Evolutionary conservation across 2,329 filamentous ascomycete genomes (phyloP).

Genomic region (Paraphoma chrysanthemicola): DNA sequence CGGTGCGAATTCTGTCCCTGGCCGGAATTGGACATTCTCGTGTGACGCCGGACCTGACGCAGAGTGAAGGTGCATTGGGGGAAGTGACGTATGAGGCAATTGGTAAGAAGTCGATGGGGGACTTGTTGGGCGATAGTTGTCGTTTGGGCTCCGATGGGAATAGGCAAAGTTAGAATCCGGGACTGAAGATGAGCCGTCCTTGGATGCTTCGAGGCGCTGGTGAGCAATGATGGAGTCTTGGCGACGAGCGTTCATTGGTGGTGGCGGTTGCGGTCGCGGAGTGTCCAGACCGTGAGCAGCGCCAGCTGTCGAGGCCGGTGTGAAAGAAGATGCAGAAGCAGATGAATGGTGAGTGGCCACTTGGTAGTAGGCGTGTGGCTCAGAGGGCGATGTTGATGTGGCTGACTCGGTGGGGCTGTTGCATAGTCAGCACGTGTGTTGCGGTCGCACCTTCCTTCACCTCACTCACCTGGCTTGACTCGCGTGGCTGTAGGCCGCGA

Average conservation of each 20-base stretch:
- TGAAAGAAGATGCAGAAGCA: constrained; percentile 1
- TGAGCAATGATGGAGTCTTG: constrained; percentile 31
- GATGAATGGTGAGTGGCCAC: constrained; percentile 7
- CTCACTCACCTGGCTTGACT: constrained; percentile 20
- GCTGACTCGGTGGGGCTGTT: constrained; percentile 18
- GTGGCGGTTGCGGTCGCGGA: constrained; percentile 5
- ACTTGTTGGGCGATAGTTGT: constrained; percentile 4
- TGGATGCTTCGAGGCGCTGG: constrained; percentile 20
- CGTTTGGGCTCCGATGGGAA: constrained; percentile 17
- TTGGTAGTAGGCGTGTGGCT: constrained; percentile 11
- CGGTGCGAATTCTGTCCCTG: constrained; percentile 1
- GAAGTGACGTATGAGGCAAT: constrained; percentile 2
- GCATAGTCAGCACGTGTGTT: constrained; percentile 11
- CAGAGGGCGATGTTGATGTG: constrained; percentile 7
- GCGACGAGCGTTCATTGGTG: constrained; percentile 14
- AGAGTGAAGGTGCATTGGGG: constrained; percentile 1
- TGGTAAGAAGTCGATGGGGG: constrained; percentile 7
- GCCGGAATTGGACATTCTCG: constrained; percentile 15
- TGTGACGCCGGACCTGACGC: constrained; percentile 12
- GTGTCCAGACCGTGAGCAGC: neutral
- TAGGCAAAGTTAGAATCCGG: constrained; percentile 16
- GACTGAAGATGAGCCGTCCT: constrained; percentile 12
- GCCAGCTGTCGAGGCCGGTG: constrained; percentile 10
- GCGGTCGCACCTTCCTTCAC: neutral
- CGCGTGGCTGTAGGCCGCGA: constrained; percentile 20